Conservation (phyloP, 2,329 filamentous ascomycete species). For the Esteya vermicola region DNA sequence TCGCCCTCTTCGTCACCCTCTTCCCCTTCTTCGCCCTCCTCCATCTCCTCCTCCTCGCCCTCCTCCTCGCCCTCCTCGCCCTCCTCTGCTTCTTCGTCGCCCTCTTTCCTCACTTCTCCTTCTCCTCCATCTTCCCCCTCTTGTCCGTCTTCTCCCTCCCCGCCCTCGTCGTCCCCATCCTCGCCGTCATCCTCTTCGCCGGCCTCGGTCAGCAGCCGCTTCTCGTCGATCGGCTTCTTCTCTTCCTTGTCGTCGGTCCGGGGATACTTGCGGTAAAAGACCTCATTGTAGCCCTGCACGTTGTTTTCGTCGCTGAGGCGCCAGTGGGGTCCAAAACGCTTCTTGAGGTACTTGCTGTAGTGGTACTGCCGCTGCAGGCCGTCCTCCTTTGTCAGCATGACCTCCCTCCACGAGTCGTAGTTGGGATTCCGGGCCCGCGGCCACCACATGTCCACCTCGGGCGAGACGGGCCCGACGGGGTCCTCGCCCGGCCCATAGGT, state of each 20-base stretch:
- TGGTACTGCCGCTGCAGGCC: conserved; percentile 42
- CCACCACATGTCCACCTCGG: conserved; percentile 54
- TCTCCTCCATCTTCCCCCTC: conserved; percentile 17
- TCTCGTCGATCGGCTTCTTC: neutral
- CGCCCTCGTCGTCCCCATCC: conserved; percentile 21
- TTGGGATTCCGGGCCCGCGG: conserved; percentile 44
- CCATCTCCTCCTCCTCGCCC: conserved; percentile 18
- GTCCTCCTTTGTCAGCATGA: conserved; percentile 46
- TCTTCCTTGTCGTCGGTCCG: conserved; percentile 16
- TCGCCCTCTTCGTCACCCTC: conserved; percentile 36
- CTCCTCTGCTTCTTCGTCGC: conserved; percentile 35
- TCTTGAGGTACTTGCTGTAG: conserved; percentile 44
- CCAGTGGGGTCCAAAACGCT: conserved; percentile 35
- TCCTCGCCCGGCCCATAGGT: conserved; percentile 48
- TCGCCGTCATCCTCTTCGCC: conserved; percentile 15
- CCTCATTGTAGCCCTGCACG: conserved; percentile 9
- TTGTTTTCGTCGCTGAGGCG: conserved; percentile 24
- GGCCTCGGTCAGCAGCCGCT: conserved; percentile 14
- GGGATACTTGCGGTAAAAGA: too few relatives aligned
- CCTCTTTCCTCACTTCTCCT: conserved; percentile 14
- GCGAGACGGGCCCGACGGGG: conserved; percentile 43
- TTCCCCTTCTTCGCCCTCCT: conserved; percentile 18
- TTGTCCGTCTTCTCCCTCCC: conserved; percentile 10
- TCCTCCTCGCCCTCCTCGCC: conserved; percentile 56
- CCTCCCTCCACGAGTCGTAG: conserved; percentile 41